These are phyloP conservation scores for Alternaria dauci DNA, from an alignment of 2,329 filamentous ascomycete species.

Conservation along the genomic window DNA sequence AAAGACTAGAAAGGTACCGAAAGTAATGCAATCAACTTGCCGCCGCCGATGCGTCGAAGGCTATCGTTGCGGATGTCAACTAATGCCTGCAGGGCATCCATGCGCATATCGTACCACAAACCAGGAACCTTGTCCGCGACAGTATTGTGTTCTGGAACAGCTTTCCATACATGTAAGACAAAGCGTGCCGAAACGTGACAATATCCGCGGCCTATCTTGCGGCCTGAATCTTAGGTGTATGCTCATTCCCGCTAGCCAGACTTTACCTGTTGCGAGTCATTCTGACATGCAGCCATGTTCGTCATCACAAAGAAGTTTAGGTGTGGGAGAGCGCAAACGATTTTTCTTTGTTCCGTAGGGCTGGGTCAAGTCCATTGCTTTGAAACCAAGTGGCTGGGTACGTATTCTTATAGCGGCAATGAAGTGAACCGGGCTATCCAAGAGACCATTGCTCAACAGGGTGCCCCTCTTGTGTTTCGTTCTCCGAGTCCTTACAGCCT, in stretches of 20 bases:
- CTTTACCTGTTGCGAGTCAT: background rate
- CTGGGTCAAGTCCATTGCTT: background rate
- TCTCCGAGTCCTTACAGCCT: background rate
- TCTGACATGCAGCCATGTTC: background rate
- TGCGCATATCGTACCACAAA: background rate
- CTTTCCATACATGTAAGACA: background rate
- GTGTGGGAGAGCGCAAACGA: background rate
- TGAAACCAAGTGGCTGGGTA: background rate
- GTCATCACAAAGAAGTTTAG: background rate
- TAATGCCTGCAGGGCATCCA: background rate
- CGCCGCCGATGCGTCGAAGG: background rate
- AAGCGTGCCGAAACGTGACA: background rate
- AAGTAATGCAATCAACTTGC: background rate
- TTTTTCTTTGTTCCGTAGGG: constrained; percentile 8
- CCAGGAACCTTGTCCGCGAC: background rate
- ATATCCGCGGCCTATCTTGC: background rate
- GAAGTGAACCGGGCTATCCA: background rate
- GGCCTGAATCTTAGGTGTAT: background rate
- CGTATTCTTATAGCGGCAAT: background rate
- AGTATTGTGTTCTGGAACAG: background rate
- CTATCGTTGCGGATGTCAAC: background rate
- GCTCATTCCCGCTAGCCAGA: background rate
- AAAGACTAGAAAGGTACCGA: background rate
- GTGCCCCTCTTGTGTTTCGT: background rate
- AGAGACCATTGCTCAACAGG: background rate